Percentiles rank a stretch among this genome's conserved stretches.
phyloP scores from a whole-genome alignment of 768 basidiomycete genomes.

The Boletus fagicola region DNA sequence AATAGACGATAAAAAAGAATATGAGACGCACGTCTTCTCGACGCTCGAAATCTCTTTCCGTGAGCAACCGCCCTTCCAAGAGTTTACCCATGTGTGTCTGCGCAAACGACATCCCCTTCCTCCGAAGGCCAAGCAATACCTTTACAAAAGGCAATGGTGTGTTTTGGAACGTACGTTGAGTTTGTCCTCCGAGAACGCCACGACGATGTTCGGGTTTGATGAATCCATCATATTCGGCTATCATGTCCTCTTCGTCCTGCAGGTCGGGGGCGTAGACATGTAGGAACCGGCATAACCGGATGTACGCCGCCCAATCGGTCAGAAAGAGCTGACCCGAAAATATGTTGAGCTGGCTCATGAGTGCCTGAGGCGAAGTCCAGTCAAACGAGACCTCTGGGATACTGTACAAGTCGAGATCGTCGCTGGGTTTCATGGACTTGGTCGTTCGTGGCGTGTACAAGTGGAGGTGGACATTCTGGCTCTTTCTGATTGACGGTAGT shows the following conservation, averaged over 20 bases:
- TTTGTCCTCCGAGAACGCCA: not conserved
- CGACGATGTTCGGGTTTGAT: constrained; percentile 9
- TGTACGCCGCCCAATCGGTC: constrained; percentile 33
- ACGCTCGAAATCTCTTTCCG: constrained; percentile 25
- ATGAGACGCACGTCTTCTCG: not conserved
- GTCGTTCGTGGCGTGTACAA: constrained; percentile 40
- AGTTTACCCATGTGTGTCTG: constrained; percentile 43
- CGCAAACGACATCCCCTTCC: constrained; percentile 39
- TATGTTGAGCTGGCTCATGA: constrained; percentile 39
- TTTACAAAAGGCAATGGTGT: constrained; percentile 29
- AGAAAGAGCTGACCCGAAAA: constrained; percentile 48
- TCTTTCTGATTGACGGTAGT: constrained; percentile 36
- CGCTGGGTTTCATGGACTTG: constrained; percentile 35
- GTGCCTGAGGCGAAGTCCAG: constrained; percentile 13
- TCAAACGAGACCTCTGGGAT: constrained; percentile 20
- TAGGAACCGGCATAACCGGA: constrained; percentile 36
- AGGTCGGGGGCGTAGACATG: constrained; percentile 40
- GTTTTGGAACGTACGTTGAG: not conserved
- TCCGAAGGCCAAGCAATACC: constrained; percentile 35
- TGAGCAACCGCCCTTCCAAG: constrained; percentile 29
- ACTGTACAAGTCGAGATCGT: constrained; percentile 28
- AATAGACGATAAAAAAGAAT: not conserved
- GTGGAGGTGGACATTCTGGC: constrained; percentile 38
- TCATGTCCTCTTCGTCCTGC: constrained; percentile 46
- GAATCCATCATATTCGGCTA: constrained; percentile 20